Evolutionary conservation across 1,139 yeast genomes (phyloP), one percentile per base, ranked within the genome.

Genomic region (Sugiyamaella castrensis): DNA sequence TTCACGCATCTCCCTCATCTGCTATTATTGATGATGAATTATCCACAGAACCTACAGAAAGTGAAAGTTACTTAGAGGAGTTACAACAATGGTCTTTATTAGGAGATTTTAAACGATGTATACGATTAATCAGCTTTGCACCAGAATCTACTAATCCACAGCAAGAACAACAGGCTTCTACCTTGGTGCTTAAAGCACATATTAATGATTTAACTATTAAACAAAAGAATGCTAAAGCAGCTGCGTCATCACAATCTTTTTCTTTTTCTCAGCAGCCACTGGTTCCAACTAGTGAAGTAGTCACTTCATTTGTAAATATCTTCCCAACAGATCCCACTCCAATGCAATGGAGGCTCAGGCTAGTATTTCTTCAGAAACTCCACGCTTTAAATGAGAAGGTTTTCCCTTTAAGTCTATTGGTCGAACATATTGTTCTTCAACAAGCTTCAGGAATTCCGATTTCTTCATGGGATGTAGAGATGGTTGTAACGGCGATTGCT

Each of bases 301-400:
- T 60, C 8, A 35, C 43, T 0, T 61, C 66, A 10, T 66, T 71
- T 54, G 53, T 65, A 13, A 40, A 48, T 34, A 52, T 12, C 59
- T 69, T 52, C 34, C 74, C 74, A 1, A 39, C 41, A 0, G 38
- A 54, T 4, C 70, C 74, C 29, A 50, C 60, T 5, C 56, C 61
- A 1, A 57, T 49, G 43, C 71, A 58, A 50, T 73, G 76, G 70
- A 57, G 68, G 10, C 53, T 66, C 19, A 67, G 71, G 45, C 67
- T 67, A 43, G 62, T 71, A 32, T 71, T 78, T 45, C 69, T 72
- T 52, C 67, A 66, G 32, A 60, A 70, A 0, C 56, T 76, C 1
- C 79, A 77, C 54, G 53, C 67, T 19, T 38, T 72, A 6, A 58
- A 69, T 44, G 76, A 78, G 0, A 53, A 61, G 10, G 62, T 19